Conservation (phyloP, 352 stramenopile genomes). For the Thalassiosira hispida region DNA sequence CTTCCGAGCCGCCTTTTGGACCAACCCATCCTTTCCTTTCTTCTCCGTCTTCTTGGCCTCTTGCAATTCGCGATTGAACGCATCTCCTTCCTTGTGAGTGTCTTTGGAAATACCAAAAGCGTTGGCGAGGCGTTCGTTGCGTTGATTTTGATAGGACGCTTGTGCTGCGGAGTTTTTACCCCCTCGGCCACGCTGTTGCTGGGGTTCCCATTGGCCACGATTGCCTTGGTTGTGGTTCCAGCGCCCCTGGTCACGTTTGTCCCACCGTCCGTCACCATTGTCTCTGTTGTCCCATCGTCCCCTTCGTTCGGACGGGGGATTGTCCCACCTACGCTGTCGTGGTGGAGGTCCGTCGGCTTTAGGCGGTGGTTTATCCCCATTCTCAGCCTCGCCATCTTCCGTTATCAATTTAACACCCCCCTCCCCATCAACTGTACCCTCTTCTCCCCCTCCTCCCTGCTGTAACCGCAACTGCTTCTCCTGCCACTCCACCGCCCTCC, state of each 20-base stretch:
- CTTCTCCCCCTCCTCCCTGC: conserved; percentile 20
- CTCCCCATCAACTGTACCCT: neutral
- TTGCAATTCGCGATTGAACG: conserved; percentile 80
- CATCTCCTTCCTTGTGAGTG: conserved; percentile 67
- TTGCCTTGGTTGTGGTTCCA: neutral
- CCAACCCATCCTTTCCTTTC: conserved; percentile 29
- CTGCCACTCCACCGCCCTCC: neutral
- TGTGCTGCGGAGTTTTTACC: conserved; percentile 67
- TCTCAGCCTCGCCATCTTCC: conserved; percentile 10
- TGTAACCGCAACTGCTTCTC: neutral
- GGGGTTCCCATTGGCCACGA: neutral
- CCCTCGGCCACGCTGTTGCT: conserved; percentile 18
- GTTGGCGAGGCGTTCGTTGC: conserved; percentile 69
- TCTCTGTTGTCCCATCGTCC: neutral
- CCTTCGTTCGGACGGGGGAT: conserved; percentile 15
- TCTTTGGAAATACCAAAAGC: conserved; percentile 73
- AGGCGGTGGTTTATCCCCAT: neutral
- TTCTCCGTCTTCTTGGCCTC: conserved; percentile 53
- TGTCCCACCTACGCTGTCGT: conserved; percentile 25
- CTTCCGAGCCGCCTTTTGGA: conserved; percentile 35
- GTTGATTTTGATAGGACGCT: conserved; percentile 53
- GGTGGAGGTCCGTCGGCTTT: conserved; percentile 14
- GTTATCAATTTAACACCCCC: conserved; percentile 36
- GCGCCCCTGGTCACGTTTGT: neutral
- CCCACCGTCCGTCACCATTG: neutral